Conservation (phyloP, 1,139 yeast species). For the Yamadazyma dushanensis region DNA sequence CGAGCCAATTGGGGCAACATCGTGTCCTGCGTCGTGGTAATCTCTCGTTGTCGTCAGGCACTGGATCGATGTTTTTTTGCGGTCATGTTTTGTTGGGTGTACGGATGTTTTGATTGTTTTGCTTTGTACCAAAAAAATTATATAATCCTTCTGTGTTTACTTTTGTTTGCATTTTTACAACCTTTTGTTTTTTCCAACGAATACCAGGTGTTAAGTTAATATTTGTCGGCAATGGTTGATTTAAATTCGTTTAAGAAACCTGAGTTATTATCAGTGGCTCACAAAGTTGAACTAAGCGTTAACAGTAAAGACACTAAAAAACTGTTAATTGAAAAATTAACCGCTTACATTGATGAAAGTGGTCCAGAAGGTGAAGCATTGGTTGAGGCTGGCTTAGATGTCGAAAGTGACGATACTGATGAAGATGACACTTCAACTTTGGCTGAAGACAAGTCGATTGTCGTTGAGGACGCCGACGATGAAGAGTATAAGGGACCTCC, state of each 20-base stretch:
- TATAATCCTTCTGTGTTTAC: conserved; percentile 1
- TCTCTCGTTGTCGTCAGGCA: background rate
- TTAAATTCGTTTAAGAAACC: conserved; percentile 27
- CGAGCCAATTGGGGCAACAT: too few relatives aligned
- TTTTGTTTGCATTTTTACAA: background rate
- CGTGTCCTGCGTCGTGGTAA: too few relatives aligned
- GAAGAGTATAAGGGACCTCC: conserved; percentile 43
- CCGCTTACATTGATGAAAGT: conserved; percentile 33
- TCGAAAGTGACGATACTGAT: conserved; percentile 21
- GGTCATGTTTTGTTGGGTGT: conserved; percentile 5
- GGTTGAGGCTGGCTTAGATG: conserved; percentile 21
- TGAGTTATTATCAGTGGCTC: conserved; percentile 37
- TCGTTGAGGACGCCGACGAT: conserved; percentile 23
- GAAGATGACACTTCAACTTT: conserved; percentile 25
- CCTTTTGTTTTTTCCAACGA: background rate
- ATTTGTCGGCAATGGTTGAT: conserved; percentile 14
- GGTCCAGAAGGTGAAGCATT: conserved; percentile 39
- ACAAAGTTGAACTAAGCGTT: conserved; percentile 35
- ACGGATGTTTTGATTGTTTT: conserved; percentile 3
- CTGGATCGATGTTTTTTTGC: background rate
- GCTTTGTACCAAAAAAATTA: conserved; percentile 1
- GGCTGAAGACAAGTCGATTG: conserved; percentile 25
- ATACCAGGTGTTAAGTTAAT: background rate
- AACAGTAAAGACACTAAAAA: conserved; percentile 44
- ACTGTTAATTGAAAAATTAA: conserved; percentile 43